phyloP scores from a whole-genome alignment of 1,284 basidiomycete genomes.

The Apiotrichum porosum region DNA sequence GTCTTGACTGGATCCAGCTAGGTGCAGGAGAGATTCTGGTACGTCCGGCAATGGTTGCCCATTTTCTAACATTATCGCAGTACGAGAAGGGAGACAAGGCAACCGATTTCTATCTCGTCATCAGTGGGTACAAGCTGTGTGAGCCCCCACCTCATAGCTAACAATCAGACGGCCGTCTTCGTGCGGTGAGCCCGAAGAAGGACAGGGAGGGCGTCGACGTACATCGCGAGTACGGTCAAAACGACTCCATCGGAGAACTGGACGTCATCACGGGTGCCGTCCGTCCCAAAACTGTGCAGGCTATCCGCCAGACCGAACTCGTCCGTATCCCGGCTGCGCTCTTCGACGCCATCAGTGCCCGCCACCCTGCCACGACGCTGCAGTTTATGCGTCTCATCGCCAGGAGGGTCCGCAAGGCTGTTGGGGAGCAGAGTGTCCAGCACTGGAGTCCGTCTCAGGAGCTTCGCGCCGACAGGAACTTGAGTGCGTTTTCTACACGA shows the following conservation, averaged over 20 bases:
- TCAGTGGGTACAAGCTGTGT: slow-evolving; percentile 59
- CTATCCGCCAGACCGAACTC: slow-evolving; percentile 97
- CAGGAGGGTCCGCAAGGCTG: slow-evolving; percentile 77
- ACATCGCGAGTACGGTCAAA: slow-evolving; percentile 90
- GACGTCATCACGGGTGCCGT: slow-evolving; percentile 94
- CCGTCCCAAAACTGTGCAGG: slow-evolving; percentile 86
- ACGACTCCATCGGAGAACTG: slow-evolving; percentile 66
- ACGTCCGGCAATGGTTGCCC: slow-evolving; percentile 1
- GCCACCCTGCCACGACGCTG: slow-evolving; percentile 90
- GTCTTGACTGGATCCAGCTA: slow-evolving; percentile 97
- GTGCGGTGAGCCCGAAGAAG: slow-evolving; percentile 63
- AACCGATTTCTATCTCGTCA: slow-evolving; percentile 96
- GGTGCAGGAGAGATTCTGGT: slow-evolving; percentile 65
- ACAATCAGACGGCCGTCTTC: slow-evolving; percentile 68
- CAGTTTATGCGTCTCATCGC: slow-evolving; percentile 95
- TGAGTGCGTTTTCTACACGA: slow-evolving; percentile 65
- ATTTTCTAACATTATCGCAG: slow-evolving; percentile 53
- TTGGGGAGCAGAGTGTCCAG: slow-evolving; percentile 53
- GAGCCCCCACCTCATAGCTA: background rate
- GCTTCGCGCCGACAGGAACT: slow-evolving; percentile 76
- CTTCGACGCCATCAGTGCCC: slow-evolving; percentile 90
- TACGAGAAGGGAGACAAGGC: slow-evolving; percentile 86
- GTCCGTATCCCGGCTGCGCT: slow-evolving; percentile 95
- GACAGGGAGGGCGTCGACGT: slow-evolving; percentile 66
- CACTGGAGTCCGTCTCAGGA: slow-evolving; percentile 43